Evolutionary conservation across 176 grass and related monocot genomes (phyloP).

Genomic region (Cenchrus americanus): DNA sequence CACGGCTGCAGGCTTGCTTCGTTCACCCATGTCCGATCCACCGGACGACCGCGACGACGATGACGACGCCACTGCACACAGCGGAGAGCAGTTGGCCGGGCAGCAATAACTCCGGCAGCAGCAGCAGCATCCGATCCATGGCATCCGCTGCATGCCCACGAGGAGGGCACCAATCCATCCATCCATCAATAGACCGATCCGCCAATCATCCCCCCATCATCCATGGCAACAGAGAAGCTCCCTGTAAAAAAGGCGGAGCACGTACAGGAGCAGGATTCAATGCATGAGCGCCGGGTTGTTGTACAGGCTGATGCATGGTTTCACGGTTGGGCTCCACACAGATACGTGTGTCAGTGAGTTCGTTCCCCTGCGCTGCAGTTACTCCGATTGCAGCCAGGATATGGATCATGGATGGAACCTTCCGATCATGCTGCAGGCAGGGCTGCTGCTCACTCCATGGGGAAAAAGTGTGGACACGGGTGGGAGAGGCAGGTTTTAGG

Average conservation of each 20-base stretch:
- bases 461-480: conserved; percentile 31
- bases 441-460: conserved; percentile 18
- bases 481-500: not conserved
- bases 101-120: conserved; percentile 41
- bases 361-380: not conserved
- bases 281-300: not conserved
- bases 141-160: not conserved
- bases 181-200: not conserved
- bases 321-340: conserved; percentile 57
- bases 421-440: conserved; percentile 24
- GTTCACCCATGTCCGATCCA: conserved; percentile 24
- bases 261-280: conserved; percentile 30
- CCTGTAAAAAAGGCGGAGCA: conserved; percentile 38
- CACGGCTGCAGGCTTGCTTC: not conserved
- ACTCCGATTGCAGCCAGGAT: not conserved
- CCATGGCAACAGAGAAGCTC: conserved; percentile 19
- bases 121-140: not conserved
- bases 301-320: conserved; percentile 3
- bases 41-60: not conserved
- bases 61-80: not conserved
- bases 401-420: conserved; percentile 36
- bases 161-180: not conserved
- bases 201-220: conserved; percentile 32
- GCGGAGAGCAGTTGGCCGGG: conserved; percentile 27
- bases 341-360: conserved; percentile 66